Percentiles rank a stretch among this genome's conserved stretches.
These are phyloP conservation scores for Dioszegia aurantiaca DNA, from an alignment of 768 basidiomycete genomes.

Conservation along the genomic window DNA sequence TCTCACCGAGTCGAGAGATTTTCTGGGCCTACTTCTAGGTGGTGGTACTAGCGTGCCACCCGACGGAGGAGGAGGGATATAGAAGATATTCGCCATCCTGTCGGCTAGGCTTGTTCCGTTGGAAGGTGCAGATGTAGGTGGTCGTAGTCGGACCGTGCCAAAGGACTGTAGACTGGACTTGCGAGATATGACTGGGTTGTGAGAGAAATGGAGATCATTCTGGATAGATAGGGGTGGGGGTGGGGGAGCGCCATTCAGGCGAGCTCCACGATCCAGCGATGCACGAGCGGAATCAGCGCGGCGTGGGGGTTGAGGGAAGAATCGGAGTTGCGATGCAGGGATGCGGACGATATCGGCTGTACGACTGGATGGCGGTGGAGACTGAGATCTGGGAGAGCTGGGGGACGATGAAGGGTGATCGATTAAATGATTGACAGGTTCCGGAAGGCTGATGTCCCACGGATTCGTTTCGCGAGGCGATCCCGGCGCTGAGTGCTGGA, in stretches of 20 bases:
- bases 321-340: constrained; percentile 38
- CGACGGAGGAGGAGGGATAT: constrained; percentile 34
- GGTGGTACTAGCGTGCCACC: constrained; percentile 6
- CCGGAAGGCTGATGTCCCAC: neutral
- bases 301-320: constrained; percentile 33
- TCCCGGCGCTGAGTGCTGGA: too few relatives aligned
- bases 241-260: neutral
- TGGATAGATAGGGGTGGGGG: constrained; percentile 21
- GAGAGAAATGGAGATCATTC: constrained; percentile 26
- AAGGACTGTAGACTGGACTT: neutral
- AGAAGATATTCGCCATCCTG: constrained; percentile 32
- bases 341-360: constrained; percentile 39
- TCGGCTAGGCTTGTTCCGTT: constrained; percentile 14
- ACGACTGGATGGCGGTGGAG: constrained; percentile 2
- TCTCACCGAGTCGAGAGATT: constrained; percentile 3
- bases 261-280: constrained; percentile 11
- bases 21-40: neutral
- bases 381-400: neutral
- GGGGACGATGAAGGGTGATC: neutral
- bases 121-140: constrained; percentile 9
- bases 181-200: constrained; percentile 5
- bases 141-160: constrained; percentile 11
- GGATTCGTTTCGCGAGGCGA: too few relatives aligned
- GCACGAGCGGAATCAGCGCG: constrained; percentile 6
- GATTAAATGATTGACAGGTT: neutral